Conservation (phyloP, 176 grass and related monocot species). For the Alloteropsis semialata region DNA sequence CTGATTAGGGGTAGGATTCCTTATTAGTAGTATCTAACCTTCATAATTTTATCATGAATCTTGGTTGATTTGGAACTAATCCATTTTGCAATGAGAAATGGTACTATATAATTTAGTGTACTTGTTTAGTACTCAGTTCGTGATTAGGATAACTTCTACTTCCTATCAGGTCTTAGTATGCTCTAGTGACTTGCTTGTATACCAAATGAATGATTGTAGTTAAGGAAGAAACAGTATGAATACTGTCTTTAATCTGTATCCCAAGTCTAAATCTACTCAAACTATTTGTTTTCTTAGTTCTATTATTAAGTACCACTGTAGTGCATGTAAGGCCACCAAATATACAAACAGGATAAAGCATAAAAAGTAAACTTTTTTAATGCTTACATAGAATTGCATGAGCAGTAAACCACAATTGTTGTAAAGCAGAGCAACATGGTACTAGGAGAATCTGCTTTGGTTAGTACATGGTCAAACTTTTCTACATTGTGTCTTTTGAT, state of each 20-base stretch:
- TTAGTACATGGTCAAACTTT: constrained; percentile 2
- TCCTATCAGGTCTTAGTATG: neutral
- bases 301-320: neutral
- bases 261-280: neutral
- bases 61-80: neutral
- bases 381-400: neutral
- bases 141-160: neutral
- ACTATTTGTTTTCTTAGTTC: neutral
- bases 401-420: neutral
- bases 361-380: neutral
- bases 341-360: neutral
- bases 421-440: neutral
- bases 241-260: neutral
- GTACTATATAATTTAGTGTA: neutral
- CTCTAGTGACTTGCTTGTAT: neutral
- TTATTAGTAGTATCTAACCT: too few relatives aligned
- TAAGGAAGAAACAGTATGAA: neutral
- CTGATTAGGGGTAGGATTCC: neutral
- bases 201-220: neutral
- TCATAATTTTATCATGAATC: neutral
- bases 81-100: neutral
- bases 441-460: neutral
- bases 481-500: neutral
- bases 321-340: neutral
- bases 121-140: neutral